Percentiles rank a stretch among this genome's conserved stretches.
Evolutionary conservation across 208 protist genomes (phyloP).

Genomic region (Kentomonas sorsogonicus): DNA sequence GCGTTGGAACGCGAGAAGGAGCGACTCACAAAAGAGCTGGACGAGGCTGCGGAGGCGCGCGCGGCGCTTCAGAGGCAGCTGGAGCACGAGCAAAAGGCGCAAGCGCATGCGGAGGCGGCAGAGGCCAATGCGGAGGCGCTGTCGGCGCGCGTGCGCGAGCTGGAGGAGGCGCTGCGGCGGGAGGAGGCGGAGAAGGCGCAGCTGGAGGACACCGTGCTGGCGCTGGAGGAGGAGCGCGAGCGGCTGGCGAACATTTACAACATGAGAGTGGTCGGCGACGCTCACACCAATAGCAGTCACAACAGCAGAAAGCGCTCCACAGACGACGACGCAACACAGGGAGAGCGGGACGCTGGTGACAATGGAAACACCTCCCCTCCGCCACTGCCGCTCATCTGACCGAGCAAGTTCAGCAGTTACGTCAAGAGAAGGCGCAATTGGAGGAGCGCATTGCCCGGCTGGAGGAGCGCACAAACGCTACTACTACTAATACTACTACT

Average conservation of each 20-base stretch:
- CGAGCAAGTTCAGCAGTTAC: background rate
- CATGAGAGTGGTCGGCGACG: background rate
- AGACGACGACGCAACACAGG: background rate
- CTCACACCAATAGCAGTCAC: background rate
- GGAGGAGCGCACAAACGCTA: too few relatives aligned
- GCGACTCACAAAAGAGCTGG: background rate
- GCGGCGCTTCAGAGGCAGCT: background rate
- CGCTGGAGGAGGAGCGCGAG: constrained; percentile 5
- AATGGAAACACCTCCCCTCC: constrained; percentile 3
- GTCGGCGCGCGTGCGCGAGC: background rate
- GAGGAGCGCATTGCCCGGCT: too few relatives aligned
- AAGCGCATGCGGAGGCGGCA: background rate
- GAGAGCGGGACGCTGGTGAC: background rate
- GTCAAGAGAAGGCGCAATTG: too few relatives aligned
- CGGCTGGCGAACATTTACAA: background rate
- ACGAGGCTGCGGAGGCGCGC: background rate
- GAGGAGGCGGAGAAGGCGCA: constrained; percentile 14
- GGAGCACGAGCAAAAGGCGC: too few relatives aligned
- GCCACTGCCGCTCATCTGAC: background rate
- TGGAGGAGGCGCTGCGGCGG: background rate
- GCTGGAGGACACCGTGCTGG: constrained; percentile 8
- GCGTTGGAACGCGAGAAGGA: background rate
- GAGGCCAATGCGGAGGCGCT: background rate
- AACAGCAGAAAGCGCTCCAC: background rate
- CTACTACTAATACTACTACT: too few relatives aligned